These are phyloP conservation scores for Saccharomycopsis lassenensis DNA, from an alignment of 805 yeast species.

Conservation along the genomic window DNA sequence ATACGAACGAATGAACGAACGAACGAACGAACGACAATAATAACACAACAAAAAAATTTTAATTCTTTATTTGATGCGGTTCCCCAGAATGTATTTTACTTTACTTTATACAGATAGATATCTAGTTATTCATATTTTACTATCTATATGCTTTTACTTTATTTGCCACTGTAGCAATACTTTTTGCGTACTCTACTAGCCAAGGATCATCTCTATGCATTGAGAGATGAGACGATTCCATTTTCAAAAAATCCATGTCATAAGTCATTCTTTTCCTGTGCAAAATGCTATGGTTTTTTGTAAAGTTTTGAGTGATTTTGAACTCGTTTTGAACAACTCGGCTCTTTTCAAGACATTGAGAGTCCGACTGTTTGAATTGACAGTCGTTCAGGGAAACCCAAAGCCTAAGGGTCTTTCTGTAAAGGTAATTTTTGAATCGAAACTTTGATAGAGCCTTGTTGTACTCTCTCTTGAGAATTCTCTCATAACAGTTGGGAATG, in stretches of 20 bases:
- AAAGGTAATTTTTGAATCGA: conserved; percentile 4
- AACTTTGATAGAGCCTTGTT: conserved; percentile 4
- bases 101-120: too few species aligned
- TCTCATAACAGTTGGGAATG: conserved; percentile 36
- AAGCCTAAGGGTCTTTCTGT: conserved; percentile 2
- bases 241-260: not conserved
- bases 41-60: too few species aligned
- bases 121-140: too few species aligned
- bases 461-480: conserved; percentile 7
- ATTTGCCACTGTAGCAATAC: not conserved
- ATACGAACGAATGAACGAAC: too few species aligned
- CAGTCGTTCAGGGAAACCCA: conserved; percentile 13
- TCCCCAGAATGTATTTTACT: too few species aligned
- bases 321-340: conserved; percentile 1
- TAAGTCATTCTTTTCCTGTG: not conserved
- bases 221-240: not conserved
- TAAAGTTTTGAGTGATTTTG: conserved; percentile 4
- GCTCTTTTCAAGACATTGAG: not conserved
- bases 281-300: not conserved
- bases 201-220: conserved; percentile 8
- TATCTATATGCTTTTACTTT: too few species aligned
- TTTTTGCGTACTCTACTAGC: conserved; percentile 4
- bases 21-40: too few species aligned
- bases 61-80: too few species aligned
- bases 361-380: not conserved